Evolutionary conservation across 345 rosid species (phyloP).

Genomic region (Punica granatum): DNA sequence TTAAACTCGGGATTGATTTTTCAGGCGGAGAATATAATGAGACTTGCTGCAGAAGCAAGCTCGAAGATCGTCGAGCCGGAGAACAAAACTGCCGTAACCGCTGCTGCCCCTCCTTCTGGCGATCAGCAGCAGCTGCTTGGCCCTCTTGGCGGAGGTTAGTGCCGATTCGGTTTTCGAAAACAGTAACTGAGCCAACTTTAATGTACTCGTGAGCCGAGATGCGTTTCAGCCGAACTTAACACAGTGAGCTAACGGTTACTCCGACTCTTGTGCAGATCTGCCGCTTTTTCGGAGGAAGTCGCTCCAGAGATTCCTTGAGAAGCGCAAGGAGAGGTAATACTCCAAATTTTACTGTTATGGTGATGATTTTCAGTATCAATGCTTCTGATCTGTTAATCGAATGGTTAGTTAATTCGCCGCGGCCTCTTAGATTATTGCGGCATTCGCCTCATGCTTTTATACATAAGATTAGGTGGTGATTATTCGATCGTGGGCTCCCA

Average conservation of each 20-base stretch:
- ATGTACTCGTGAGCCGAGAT: neutral
- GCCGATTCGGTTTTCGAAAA: neutral
- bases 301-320: conserved; percentile 77
- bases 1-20: neutral
- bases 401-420: too few relatives aligned
- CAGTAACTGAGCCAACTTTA: neutral
- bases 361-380: too few relatives aligned
- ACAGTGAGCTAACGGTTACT: neutral
- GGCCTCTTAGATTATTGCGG: too few relatives aligned
- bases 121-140: conserved; percentile 38
- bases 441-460: too few relatives aligned
- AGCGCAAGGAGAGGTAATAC: conserved; percentile 80
- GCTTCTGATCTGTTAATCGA: too few relatives aligned
- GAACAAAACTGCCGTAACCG: conserved; percentile 14
- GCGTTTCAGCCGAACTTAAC: too few relatives aligned
- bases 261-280: conserved; percentile 35
- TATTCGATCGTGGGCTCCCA: too few relatives aligned
- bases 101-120: conserved; percentile 13
- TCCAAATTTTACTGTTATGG: neutral
- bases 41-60: conserved; percentile 22
- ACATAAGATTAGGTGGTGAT: neutral
- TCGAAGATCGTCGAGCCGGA: conserved; percentile 19
- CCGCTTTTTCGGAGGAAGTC: conserved; percentile 69
- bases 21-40: conserved; percentile 18
- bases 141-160: conserved; percentile 52